These are phyloP conservation scores for Scenedesmus sp. DNA, from an alignment of 163 green algal species.

Conservation along the genomic window DNA sequence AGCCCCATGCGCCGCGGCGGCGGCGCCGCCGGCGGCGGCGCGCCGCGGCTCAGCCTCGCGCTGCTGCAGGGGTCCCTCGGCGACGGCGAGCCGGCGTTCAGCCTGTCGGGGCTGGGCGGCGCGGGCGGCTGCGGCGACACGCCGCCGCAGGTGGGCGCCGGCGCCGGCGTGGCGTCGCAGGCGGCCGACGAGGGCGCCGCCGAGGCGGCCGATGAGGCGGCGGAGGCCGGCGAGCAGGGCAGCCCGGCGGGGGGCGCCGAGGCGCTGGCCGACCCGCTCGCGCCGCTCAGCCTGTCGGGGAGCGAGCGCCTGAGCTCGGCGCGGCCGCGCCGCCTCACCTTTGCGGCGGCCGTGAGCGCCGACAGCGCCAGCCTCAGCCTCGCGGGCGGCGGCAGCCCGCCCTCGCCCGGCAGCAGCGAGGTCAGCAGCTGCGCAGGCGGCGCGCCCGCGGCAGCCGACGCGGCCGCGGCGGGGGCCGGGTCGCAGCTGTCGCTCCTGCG, in stretches of 20 bases:
- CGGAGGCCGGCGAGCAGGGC: too few relatives aligned
- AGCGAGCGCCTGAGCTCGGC: slow-evolving; percentile 17
- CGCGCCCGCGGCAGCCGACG: too few relatives aligned
- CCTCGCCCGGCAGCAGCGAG: slow-evolving; percentile 9
- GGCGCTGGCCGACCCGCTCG: background rate
- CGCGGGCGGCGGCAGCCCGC: background rate
- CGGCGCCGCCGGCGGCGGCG: background rate
- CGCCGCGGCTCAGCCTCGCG: background rate
- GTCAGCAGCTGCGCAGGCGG: background rate
- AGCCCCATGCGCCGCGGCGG: background rate
- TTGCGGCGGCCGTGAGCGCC: slow-evolving; percentile 12
- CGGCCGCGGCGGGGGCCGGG: too few relatives aligned
- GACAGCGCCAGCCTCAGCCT: too few relatives aligned
- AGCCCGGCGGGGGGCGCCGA: background rate
- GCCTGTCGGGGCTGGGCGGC: background rate
- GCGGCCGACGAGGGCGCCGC: too few relatives aligned
- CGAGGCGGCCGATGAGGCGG: too few relatives aligned
- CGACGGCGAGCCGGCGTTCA: background rate
- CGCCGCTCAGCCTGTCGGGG: background rate
- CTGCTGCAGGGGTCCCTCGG: background rate
- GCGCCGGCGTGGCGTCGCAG: too few relatives aligned
- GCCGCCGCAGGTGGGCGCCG: background rate
- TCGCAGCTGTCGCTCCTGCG: background rate
- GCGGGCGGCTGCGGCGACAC: background rate
- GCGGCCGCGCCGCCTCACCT: slow-evolving; percentile 13